phyloP scores from a whole-genome alignment of 768 basidiomycete genomes.

The Filobasidium wieringae region DNA sequence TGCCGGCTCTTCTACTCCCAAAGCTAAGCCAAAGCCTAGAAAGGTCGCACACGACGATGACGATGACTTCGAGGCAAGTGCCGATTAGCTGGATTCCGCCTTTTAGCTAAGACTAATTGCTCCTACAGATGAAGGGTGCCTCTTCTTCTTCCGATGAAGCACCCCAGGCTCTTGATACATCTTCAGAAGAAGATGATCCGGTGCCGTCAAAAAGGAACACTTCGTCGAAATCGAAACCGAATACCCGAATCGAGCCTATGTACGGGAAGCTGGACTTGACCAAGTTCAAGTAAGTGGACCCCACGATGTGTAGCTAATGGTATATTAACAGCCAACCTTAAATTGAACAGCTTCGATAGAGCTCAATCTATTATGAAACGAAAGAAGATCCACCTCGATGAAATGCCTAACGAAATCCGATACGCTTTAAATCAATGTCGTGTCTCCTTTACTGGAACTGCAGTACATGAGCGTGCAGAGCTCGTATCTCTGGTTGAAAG shows the following conservation, averaged over 20 bases:
- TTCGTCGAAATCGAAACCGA: not conserved
- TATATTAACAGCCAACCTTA: not conserved
- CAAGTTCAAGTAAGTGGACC: not conserved
- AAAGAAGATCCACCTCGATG: not conserved
- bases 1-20: not conserved
- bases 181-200: not conserved
- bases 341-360: not conserved
- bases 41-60: not conserved
- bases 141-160: not conserved
- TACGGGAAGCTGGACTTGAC: not conserved
- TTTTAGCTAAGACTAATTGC: not conserved
- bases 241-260: not conserved
- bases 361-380: not conserved
- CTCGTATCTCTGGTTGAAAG: not conserved
- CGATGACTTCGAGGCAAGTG: not conserved
- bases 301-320: not conserved
- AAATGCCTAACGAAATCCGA: not conserved
- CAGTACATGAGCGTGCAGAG: not conserved
- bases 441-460: not conserved
- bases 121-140: not conserved
- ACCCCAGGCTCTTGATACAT: not conserved
- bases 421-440: not conserved
- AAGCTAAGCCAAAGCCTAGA: not conserved
- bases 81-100: not conserved
- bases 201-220: not conserved